Evolutionary conservation across 2,329 filamentous ascomycete genomes (phyloP), one percentile per base, ranked within the genome.

Genomic region (Phyllosticta citrichinensis): DNA sequence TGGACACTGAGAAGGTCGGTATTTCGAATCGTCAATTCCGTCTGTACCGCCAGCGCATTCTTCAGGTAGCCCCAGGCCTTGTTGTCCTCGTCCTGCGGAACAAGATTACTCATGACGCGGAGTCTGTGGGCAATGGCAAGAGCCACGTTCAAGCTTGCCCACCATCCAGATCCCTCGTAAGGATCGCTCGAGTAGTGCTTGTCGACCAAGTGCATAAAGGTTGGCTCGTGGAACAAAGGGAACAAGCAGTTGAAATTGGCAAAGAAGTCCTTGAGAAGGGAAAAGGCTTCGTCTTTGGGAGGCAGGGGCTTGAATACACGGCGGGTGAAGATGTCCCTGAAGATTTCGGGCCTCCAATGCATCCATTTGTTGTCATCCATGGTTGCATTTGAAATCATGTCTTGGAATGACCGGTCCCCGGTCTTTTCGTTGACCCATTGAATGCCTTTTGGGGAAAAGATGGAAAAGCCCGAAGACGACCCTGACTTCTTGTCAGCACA

Each of bases 211-310:
- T 97, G 92, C 91, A 97, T 97, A 71, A 99, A 99, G 0, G 94
- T 97, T 1, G 93, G 92, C 73, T 97, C 92, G 73, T 99, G 94
- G 70, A 96, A 99, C 3, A 99, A 80, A 5, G 94, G 94, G 70
- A 97, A 96, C 83, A 97, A 93, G 83, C 91, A 94, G 78, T 99
- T 99, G 81, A 99, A 97, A 75, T 97, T 97, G 69, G 96, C 90
- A 66, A 99, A 99, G 70, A 88, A 99, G 73, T 99, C 94, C 73
- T 88, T 91, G 63, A 97, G 83, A 47, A 97, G 78, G 1, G 91
- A 95, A 63, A 95, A 74, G 0, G 91, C 90, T 75, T 97, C 92
- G n/a, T 86, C 81, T 73, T 95, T 95, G 0, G 89, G 80, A 2
- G 94, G 94, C 33, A 97, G 75, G 17, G 86, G 87, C 63, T 88